Evolutionary conservation across 148 eudicot species (phyloP).

Genomic region (Simmondsia chinensis): DNA sequence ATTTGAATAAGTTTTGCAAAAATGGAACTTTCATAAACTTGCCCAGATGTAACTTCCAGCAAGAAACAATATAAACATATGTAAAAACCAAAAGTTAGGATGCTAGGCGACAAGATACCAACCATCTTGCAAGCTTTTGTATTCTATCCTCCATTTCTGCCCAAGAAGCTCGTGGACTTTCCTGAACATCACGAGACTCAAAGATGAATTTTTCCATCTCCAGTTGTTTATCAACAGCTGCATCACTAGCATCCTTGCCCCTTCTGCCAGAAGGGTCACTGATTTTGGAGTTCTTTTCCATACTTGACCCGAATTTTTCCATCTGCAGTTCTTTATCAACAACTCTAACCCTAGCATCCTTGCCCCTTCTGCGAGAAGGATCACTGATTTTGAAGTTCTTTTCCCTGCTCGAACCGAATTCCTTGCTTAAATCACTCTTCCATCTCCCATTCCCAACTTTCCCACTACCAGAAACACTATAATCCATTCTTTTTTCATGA

Average conservation of each 20-base stretch:
- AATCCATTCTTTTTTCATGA: no score
- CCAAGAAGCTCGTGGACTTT: constrained; percentile 43
- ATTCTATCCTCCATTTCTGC: constrained; percentile 90
- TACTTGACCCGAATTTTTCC: constrained; percentile 7
- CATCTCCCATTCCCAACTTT: neutral
- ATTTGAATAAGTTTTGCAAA: no score
- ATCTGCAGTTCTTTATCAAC: no score
- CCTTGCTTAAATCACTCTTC: neutral
- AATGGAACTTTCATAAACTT: no score
- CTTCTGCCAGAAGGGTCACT: constrained; percentile 10
- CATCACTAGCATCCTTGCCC: constrained; percentile 9
- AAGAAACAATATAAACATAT: neutral
- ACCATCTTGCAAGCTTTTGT: constrained; percentile 83
- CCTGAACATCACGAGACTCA: constrained; percentile 32
- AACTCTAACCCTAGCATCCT: neutral
- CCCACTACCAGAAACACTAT: constrained; percentile 1
- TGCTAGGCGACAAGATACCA: constrained; percentile 13
- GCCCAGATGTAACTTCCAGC: no score
- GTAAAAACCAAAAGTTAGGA: no score
- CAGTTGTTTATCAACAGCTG: constrained; percentile 13
- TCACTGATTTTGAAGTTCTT: constrained; percentile 1
- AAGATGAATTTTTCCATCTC: constrained; percentile 45
- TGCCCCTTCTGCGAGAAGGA: constrained; percentile 3
- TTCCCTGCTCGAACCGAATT: neutral
- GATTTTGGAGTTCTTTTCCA: constrained; percentile 5